phyloP scores from a whole-genome alignment of 2,329 filamentous ascomycete genomes.

The Elsinoe australis region DNA sequence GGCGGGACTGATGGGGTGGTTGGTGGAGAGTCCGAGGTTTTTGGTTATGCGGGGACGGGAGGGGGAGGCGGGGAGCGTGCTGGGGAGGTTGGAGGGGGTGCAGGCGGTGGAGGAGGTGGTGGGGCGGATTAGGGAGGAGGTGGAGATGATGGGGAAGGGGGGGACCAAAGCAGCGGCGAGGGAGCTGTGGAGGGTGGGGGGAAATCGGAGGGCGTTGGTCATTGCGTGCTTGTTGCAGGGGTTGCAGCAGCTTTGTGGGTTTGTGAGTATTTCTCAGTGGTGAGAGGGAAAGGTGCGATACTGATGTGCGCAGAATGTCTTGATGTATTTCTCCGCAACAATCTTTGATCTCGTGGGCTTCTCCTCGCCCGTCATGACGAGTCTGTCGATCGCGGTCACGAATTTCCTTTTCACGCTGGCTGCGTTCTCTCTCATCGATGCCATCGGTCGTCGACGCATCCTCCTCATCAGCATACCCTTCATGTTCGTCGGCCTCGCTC shows the following conservation, averaged over 20 bases:
- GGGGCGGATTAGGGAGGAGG: slow-evolving; percentile 63
- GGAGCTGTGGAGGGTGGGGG: slow-evolving; percentile 36
- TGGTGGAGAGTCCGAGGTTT: slow-evolving; percentile 89
- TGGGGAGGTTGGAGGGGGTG: slow-evolving; percentile 38
- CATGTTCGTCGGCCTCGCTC: slow-evolving; percentile 66
- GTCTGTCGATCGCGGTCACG: slow-evolving; percentile 38
- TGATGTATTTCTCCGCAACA: slow-evolving; percentile 44
- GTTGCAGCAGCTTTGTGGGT: slow-evolving; percentile 57
- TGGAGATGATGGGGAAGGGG: slow-evolving; percentile 55
- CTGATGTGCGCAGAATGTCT: slow-evolving; percentile 31
- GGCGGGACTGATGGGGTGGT: slow-evolving; percentile 56
- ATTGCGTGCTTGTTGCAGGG: slow-evolving; percentile 85
- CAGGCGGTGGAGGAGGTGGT: slow-evolving; percentile 54
- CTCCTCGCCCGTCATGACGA: slow-evolving; percentile 38
- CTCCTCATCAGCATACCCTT: slow-evolving; percentile 76
- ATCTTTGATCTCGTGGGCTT: slow-evolving; percentile 43
- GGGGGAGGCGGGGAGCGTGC: slow-evolving; percentile 55
- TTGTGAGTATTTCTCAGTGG: slow-evolving; percentile 6
- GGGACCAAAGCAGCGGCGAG: slow-evolving; percentile 36
- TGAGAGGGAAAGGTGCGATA: not conserved
- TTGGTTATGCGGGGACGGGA: slow-evolving; percentile 62
- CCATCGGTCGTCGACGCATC: slow-evolving; percentile 47
- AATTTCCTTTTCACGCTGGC: slow-evolving; percentile 43
- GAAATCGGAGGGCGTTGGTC: slow-evolving; percentile 64
- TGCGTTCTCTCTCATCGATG: slow-evolving; percentile 40